Evolutionary conservation across 805 yeast genomes (phyloP).

Genomic region (Candida lessepsii): DNA sequence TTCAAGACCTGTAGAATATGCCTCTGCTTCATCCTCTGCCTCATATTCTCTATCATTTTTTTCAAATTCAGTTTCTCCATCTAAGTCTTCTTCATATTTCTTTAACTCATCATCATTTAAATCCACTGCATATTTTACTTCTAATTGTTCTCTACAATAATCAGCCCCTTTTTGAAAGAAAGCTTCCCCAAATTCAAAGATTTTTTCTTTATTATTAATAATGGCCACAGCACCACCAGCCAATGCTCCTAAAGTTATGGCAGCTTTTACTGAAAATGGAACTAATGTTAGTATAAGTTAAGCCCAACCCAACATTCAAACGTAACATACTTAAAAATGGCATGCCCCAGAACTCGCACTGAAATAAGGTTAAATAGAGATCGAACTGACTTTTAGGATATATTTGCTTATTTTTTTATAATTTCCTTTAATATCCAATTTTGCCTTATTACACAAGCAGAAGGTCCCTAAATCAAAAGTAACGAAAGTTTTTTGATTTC

Average conservation of each 20-base stretch:
- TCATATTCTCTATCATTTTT: not conserved
- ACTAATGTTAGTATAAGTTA: constrained; percentile 20
- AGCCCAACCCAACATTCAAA: not conserved
- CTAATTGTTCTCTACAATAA: constrained; percentile 20
- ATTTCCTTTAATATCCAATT: too few species aligned
- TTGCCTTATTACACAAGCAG: too few species aligned
- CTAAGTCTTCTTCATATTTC: constrained; percentile 1
- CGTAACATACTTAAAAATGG: constrained; percentile 4
- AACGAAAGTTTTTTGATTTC: too few species aligned
- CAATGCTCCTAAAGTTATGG: constrained; percentile 32
- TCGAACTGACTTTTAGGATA: too few species aligned
- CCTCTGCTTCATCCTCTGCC: not conserved
- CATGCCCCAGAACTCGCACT: constrained; percentile 4
- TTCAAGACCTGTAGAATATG: not conserved
- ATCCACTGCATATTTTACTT: constrained; percentile 10
- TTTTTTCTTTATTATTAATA: constrained; percentile 25
- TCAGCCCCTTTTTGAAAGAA: constrained; percentile 31
- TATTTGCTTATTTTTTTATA: too few species aligned
- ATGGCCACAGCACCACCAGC: constrained; percentile 36
- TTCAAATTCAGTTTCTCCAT: constrained; percentile 7
- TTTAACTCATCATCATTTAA: constrained; percentile 9
- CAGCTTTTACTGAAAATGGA: constrained; percentile 33
- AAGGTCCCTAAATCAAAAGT: too few species aligned
- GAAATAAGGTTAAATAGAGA: too few species aligned
- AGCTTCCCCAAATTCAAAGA: constrained; percentile 29